Evolutionary conservation across 495 filamentous ascomycete species (phyloP).

Genomic region (Hypoxylon cercidicola): DNA sequence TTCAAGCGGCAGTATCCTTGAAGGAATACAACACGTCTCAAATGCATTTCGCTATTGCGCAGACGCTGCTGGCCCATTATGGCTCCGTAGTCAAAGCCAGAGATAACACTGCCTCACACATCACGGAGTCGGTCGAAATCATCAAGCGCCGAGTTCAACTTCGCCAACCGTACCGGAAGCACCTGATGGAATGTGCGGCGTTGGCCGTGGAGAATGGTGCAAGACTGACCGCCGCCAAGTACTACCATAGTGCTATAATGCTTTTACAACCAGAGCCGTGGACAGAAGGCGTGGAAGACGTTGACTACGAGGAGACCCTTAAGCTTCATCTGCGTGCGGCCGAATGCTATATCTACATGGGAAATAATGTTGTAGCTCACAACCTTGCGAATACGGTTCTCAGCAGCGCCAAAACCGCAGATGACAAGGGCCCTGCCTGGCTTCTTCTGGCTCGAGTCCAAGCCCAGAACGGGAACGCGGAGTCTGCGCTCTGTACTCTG

Average conservation of each 20-base stretch:
- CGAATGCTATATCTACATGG: slow-evolving; percentile 84
- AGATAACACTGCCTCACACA: slow-evolving; percentile 79
- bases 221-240: slow-evolving; percentile 78
- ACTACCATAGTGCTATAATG: slow-evolving; percentile 77
- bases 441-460: slow-evolving; percentile 81
- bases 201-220: slow-evolving; percentile 82
- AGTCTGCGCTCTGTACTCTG: slow-evolving; percentile 72
- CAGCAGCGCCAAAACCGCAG: slow-evolving; percentile 67
- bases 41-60: slow-evolving; percentile 90
- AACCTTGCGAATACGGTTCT: slow-evolving; percentile 72
- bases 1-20: slow-evolving; percentile 75
- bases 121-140: slow-evolving; percentile 75
- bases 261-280: slow-evolving; percentile 83
- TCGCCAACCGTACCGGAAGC: slow-evolving; percentile 72
- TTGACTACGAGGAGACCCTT: slow-evolving; percentile 85
- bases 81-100: slow-evolving; percentile 63
- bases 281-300: slow-evolving; percentile 74
- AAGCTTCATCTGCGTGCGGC: slow-evolving; percentile 77
- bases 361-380: slow-evolving; percentile 70
- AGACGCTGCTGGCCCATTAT: slow-evolving; percentile 77
- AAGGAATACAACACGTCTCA: slow-evolving; percentile 74
- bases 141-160: slow-evolving; percentile 70
- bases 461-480: slow-evolving; percentile 74
- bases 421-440: slow-evolving; percentile 82
- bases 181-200: slow-evolving; percentile 79